Evolutionary conservation across 2,329 filamentous ascomycete genomes (phyloP), one percentile per base, ranked within the genome.

Genomic region (Xylariales sp.): DNA sequence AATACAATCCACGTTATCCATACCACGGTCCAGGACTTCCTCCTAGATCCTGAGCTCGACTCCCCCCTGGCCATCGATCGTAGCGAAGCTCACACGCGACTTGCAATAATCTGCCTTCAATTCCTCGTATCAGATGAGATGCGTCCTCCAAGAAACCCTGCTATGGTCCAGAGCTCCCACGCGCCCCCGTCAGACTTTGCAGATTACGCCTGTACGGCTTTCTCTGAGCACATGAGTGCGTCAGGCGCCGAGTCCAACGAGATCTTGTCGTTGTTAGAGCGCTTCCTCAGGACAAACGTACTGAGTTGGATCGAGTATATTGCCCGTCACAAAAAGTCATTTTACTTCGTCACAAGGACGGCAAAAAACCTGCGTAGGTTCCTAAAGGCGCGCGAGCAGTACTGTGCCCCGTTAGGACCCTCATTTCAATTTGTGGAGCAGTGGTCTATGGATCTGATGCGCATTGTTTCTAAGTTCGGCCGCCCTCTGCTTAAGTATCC

Each of bases 271-370:
- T 40, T 44, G 5, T 5, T 59, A 3, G 28, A 50, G 19, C 41
- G 40, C 6, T 60, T 60, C 33, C 38, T 61, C 11, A 46, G 41
- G n/a, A 34, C 37, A 0, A 57, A 54, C 33, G 39, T 55, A 10
- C 40, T 57, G 4, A 41, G 41, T 5, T 60, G 57, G 57, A 55
- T 61, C 19, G 56, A 60, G 29, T 37, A 34, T 11, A 31, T 58
- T 5, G 52, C 50, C 4, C 31, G 25, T 11, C 44, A 37, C 11
- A 44, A 48, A 19, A 38, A 53, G 35, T n/a, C n/a, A n/a, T n/a
- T n/a, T n/a, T 37, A 56, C 5, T 45, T 47, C 7, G 29, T 18
- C 24, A 35, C 60, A 33, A 15, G 31, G 8, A 25, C 23, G n/a
- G 23, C 23, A 8, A 8, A 25, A n/a, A 25, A n/a, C 8, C 23